Evolutionary conservation across 768 basidiomycete genomes (phyloP).

Genomic region (Panus rudis): DNA sequence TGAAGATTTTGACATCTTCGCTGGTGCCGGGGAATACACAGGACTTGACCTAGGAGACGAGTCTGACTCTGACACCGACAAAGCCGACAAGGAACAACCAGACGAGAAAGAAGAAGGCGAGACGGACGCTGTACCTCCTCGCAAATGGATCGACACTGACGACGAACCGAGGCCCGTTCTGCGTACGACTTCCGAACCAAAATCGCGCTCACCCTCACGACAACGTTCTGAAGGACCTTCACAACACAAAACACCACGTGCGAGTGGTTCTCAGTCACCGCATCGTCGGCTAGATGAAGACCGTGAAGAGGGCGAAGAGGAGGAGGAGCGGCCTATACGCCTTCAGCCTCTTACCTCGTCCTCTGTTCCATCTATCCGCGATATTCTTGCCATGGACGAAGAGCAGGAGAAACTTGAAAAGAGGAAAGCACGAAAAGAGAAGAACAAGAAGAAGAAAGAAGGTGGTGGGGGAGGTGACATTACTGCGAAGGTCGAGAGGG

Average conservation of each 20-base stretch:
- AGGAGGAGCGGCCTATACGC: constrained; percentile 40
- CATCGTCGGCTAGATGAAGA: too few relatives aligned
- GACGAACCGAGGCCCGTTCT: constrained; percentile 1
- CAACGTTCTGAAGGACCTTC: neutral
- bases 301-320: constrained; percentile 33
- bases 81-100: constrained; percentile 1
- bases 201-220: constrained; percentile 3
- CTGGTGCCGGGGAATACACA: constrained; percentile 76
- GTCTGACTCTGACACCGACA: constrained; percentile 23
- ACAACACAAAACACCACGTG: constrained; percentile 5
- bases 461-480: constrained; percentile 36
- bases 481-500: constrained; percentile 48
- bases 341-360: constrained; percentile 77
- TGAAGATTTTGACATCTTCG: constrained; percentile 85
- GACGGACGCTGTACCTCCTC: too few relatives aligned
- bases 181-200: neutral
- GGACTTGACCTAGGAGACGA: constrained; percentile 54
- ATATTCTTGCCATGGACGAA: constrained; percentile 72
- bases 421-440: constrained; percentile 68
- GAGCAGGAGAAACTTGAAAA: constrained; percentile 60
- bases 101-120: neutral
- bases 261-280: too few relatives aligned
- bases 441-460: constrained; percentile 39
- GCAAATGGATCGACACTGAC: constrained; percentile 6
- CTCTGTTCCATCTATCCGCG: constrained; percentile 73